These are phyloP conservation scores for Cyclotella baltica DNA, from an alignment of 108 stramenopile genomes.

Conservation along the genomic window DNA sequence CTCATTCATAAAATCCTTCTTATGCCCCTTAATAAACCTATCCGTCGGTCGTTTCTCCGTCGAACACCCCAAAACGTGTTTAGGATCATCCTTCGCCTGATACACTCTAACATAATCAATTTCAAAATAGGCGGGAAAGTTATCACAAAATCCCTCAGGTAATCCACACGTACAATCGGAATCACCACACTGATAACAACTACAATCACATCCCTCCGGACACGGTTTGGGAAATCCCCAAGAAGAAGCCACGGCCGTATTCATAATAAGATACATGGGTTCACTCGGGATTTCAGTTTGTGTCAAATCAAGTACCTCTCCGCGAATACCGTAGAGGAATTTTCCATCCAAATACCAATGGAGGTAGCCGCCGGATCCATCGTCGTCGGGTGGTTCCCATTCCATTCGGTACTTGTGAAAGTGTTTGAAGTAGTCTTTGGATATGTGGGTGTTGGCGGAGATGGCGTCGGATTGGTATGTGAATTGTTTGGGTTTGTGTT, in stretches of 20 bases:
- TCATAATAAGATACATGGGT: constrained; percentile 91
- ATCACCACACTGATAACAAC: constrained; percentile 88
- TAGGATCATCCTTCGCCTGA: constrained; percentile 79
- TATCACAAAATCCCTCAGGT: constrained; percentile 87
- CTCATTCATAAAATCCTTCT: constrained; percentile 73
- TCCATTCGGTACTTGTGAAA: constrained; percentile 84
- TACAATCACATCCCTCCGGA: constrained; percentile 79
- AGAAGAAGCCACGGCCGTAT: constrained; percentile 82
- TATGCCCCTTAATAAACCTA: constrained; percentile 86
- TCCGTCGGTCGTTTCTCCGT: constrained; percentile 81
- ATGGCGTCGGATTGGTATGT: constrained; percentile 91
- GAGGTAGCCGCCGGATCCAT: constrained; percentile 73
- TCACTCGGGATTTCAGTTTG: constrained; percentile 86
- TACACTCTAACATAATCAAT: constrained; percentile 91
- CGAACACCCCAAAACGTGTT: constrained; percentile 84
- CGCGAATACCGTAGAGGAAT: constrained; percentile 72
- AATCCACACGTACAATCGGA: constrained; percentile 87
- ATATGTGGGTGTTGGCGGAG: constrained; percentile 80
- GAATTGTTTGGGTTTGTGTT: constrained; percentile 72
- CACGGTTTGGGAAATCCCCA: constrained; percentile 91
- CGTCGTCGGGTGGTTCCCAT: constrained; percentile 86
- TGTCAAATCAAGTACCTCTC: constrained; percentile 67
- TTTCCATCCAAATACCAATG: constrained; percentile 82
- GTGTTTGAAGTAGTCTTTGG: constrained; percentile 64
- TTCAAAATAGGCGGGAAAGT: constrained; percentile 88